phyloP scores from a whole-genome alignment of 2,329 filamentous ascomycete genomes.

The Aaosphaeria pasadenensis region DNA sequence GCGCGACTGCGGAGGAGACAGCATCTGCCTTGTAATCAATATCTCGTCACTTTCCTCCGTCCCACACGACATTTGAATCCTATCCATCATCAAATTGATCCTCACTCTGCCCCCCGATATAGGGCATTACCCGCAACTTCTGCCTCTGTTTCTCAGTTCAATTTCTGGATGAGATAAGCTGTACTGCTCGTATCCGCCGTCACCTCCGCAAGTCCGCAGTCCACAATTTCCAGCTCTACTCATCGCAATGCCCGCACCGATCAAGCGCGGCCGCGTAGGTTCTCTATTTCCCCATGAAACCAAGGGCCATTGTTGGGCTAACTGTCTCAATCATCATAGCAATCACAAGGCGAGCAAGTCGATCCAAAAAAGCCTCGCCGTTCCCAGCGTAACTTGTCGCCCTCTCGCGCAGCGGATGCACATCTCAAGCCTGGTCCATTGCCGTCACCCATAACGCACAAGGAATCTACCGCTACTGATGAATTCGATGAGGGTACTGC shows the following conservation, averaged over 20 bases:
- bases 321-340: constrained; percentile 47
- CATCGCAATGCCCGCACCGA: constrained; percentile 60
- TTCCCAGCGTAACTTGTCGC: constrained; percentile 64
- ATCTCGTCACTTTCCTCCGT: too few species aligned
- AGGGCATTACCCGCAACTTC: too few species aligned
- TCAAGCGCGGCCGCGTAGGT: constrained; percentile 77
- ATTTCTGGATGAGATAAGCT: too few species aligned
- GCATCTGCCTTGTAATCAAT: too few species aligned
- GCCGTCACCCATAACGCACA: constrained; percentile 75
- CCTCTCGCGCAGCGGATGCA: constrained; percentile 50
- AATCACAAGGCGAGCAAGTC: constrained; percentile 60
- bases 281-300: constrained; percentile 2
- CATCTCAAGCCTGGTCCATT: constrained; percentile 57
- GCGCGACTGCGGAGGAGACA: too few species aligned
- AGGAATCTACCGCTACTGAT: constrained; percentile 61
- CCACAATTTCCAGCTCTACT: too few species aligned
- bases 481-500: constrained; percentile 66
- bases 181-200: too few species aligned
- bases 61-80: too few species aligned
- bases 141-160: too few species aligned
- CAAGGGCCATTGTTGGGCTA: constrained; percentile 10
- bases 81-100: too few species aligned
- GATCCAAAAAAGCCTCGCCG: constrained; percentile 83
- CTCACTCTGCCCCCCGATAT: too few species aligned
- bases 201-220: too few species aligned